These are phyloP conservation scores for Pisolithus orientalis DNA, from an alignment of 768 basidiomycete species.

Conservation along the genomic window DNA sequence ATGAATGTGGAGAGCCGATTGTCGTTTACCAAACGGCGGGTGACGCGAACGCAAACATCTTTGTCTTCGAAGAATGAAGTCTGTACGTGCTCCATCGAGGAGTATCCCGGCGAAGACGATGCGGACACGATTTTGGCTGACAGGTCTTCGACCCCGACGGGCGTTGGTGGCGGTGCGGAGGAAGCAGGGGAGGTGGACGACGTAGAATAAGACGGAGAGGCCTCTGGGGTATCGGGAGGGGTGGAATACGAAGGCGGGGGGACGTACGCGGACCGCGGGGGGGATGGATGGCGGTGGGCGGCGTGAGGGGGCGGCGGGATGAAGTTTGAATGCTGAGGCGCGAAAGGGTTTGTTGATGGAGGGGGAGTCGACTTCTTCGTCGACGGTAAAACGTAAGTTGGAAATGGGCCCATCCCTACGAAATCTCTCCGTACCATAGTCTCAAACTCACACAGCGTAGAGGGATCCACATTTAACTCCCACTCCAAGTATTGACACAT, in stretches of 20 bases:
- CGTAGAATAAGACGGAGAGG: constrained; percentile 43
- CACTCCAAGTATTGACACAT: constrained; percentile 89
- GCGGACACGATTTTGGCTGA: constrained; percentile 41
- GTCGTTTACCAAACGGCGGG: constrained; percentile 53
- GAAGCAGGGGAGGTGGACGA: constrained; percentile 51
- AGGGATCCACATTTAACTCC: constrained; percentile 73
- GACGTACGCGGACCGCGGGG: constrained; percentile 20
- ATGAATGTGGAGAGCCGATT: constrained; percentile 11
- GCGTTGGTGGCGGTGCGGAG: constrained; percentile 57
- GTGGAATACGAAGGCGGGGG: constrained; percentile 16
- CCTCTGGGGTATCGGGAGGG: constrained; percentile 41
- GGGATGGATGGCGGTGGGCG: constrained; percentile 25
- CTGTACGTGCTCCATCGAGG: constrained; percentile 15
- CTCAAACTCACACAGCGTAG: constrained; percentile 57
- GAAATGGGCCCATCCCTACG: constrained; percentile 48
- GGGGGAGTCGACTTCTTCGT: constrained; percentile 53
- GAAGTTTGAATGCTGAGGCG: constrained; percentile 23
- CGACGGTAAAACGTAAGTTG: constrained; percentile 54
- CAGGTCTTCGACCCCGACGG: constrained; percentile 44
- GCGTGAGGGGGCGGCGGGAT: constrained; percentile 25
- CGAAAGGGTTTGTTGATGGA: constrained; percentile 26
- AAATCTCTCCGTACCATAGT: constrained; percentile 56
- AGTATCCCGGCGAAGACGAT: constrained; percentile 31
- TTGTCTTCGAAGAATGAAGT: constrained; percentile 39
- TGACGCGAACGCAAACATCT: constrained; percentile 61